phyloP scores from a whole-genome alignment of 2,329 filamentous ascomycete species.

The Lecanosticta acicola region DNA sequence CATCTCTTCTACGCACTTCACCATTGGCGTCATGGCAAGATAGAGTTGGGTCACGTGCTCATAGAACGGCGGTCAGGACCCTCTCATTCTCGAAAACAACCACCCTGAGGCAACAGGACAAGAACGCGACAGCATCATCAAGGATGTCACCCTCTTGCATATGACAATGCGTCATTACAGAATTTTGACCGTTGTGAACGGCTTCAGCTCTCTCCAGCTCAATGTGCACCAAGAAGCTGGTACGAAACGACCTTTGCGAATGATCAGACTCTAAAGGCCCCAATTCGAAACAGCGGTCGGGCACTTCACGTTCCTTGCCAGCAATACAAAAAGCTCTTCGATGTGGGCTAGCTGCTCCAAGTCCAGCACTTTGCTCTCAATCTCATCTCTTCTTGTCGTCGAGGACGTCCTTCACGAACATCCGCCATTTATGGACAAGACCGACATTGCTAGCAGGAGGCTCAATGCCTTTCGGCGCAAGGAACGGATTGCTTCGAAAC shows the following conservation, averaged over 20 bases:
- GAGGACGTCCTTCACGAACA: conserved; percentile 6
- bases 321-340: conserved; percentile 1
- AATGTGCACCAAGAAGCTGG: too few species aligned
- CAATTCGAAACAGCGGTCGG: conserved; percentile 9
- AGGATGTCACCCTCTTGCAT: too few species aligned
- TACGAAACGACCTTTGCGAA: too few species aligned
- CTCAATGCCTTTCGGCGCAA: conserved; percentile 5
- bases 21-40: background rate
- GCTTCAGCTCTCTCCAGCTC: too few species aligned
- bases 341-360: conserved; percentile 3
- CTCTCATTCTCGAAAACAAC: too few species aligned
- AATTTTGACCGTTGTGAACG: too few species aligned
- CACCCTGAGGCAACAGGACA: too few species aligned
- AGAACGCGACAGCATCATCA: too few species aligned
- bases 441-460: conserved; percentile 8
- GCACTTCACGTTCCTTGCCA: conserved; percentile 7
- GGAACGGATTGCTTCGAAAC: background rate
- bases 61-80: too few species aligned
- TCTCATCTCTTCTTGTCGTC: conserved; percentile 6
- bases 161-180: too few species aligned
- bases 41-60: too few species aligned
- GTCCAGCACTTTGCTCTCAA: conserved; percentile 4
- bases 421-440: conserved; percentile 9
- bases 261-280: too few species aligned
- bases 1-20: background rate